These are phyloP conservation scores for Oleoguttula mirabilis DNA, from an alignment of 495 filamentous ascomycete genomes.

Conservation along the genomic window DNA sequence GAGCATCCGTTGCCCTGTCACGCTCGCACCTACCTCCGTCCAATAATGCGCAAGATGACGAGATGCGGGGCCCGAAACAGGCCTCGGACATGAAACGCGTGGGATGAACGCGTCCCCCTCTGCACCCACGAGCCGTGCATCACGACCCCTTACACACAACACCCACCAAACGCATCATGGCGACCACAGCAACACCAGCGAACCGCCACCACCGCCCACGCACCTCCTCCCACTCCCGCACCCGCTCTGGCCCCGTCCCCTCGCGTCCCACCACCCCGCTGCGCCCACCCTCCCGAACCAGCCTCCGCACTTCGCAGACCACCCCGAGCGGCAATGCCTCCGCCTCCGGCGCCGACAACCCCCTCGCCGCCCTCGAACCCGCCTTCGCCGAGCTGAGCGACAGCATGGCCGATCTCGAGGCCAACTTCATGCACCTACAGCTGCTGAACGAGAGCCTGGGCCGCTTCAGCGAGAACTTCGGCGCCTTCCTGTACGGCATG, in stretches of 20 bases:
- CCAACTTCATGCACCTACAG: constrained; percentile 94
- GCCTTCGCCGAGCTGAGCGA: constrained; percentile 89
- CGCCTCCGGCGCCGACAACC: constrained; percentile 44
- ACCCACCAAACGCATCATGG: too few species aligned
- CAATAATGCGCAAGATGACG: too few species aligned
- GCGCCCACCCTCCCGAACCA: constrained; percentile 80
- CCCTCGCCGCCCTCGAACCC: constrained; percentile 72
- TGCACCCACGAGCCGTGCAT: too few species aligned
- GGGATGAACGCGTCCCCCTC: too few species aligned
- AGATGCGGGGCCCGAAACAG: too few species aligned
- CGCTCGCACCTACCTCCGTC: too few species aligned
- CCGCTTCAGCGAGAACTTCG: constrained; percentile 92
- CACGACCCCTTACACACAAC: too few species aligned
- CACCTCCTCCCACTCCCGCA: constrained; percentile 42
- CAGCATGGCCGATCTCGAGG: constrained; percentile 87
- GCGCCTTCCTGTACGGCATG: constrained; percentile 84
- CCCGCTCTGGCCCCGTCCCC: constrained; percentile 66
- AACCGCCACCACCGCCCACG: constrained; percentile 8
- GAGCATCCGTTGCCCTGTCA: too few species aligned
- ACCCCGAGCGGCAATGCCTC: constrained; percentile 6
- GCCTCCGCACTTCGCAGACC: constrained; percentile 52
- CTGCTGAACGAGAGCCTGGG: constrained; percentile 92
- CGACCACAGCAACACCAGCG: constrained; percentile 6
- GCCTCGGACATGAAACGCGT: too few species aligned
- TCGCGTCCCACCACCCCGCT: constrained; percentile 89